Evolutionary conservation across 2,329 filamentous ascomycete species (phyloP), one percentile per base, ranked within the genome.

Genomic region (Neofusicoccum laricinum): DNA sequence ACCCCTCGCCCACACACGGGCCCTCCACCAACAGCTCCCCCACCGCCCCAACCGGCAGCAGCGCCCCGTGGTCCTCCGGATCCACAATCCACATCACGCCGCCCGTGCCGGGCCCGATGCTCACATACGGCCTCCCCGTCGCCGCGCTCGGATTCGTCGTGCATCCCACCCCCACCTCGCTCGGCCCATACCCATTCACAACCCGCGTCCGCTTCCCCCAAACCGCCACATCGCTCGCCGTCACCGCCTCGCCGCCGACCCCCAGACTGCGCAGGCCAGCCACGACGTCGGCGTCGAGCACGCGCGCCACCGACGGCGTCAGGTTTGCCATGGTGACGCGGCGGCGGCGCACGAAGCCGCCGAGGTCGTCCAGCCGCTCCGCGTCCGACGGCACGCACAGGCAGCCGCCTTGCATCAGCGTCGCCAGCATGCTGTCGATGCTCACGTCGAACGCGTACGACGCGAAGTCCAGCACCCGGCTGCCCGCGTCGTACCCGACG

Each of bases 371-470:
- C 43, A 83, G 17, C 15, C 38, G 5, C 85, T 69, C 77, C 90
- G 84, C 91, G 72, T 96, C 97, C 67, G 96, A 93, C 74, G 97
- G 93, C 78, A 93, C 97, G 76, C 97, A 95, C 0, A 89, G 1
- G 90, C 91, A 8, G 97, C 77, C 34, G 94, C 80, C 66, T 85
- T 86, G 73, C 97, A 93, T 0, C 88, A 85, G 48, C 14, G 75
- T 66, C 50, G 68, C 71, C 3, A 71, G 49, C 19, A 71, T 64
- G 34, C 68, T 67, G 21, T 67, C 69, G 5, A 97, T 89, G 0
- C 92, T 96, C 4, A 97, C 93, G 75, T 97, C 93, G 73, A 97
- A 97, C 0, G 93, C 97, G 0, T 93, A 92, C 2, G 92, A 90
- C 4, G 93, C 93, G 75, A 97, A 97, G 74, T 97, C 93, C 0